phyloP scores from a whole-genome alignment of 805 yeast species.

The Priceomyces castillae region DNA sequence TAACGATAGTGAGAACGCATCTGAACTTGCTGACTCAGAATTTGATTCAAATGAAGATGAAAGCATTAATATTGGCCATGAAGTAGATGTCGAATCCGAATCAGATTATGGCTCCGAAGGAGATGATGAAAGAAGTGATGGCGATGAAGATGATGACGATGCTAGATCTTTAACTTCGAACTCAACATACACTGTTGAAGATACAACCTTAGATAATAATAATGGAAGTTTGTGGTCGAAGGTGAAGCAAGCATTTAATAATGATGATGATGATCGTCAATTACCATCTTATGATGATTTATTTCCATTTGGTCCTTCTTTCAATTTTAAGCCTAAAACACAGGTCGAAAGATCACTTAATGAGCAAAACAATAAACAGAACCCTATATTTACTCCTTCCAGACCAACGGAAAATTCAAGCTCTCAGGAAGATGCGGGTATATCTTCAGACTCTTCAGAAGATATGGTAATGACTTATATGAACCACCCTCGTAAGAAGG shows the following conservation, averaged over 20 bases:
- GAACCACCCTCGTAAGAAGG: constrained; percentile 45
- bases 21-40: constrained; percentile 34
- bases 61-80: constrained; percentile 9
- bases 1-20: constrained; percentile 13
- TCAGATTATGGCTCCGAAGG: constrained; percentile 2
- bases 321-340: constrained; percentile 32
- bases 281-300: constrained; percentile 76
- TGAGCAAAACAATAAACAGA: constrained; percentile 9
- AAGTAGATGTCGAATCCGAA: constrained; percentile 6
- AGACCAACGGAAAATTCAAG: constrained; percentile 7
- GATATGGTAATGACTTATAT: constrained; percentile 43
- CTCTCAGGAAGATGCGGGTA: constrained; percentile 28
- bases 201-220: not conserved
- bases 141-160: not conserved
- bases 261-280: constrained; percentile 28
- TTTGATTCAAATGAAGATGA: constrained; percentile 24
- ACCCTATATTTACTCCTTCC: constrained; percentile 5
- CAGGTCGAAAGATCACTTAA: constrained; percentile 32
- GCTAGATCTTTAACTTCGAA: constrained; percentile 4
- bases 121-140: constrained; percentile 1
- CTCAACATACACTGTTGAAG: constrained; percentile 4
- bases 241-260: constrained; percentile 41
- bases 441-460: constrained; percentile 42
- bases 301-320: constrained; percentile 52
- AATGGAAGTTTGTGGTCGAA: constrained; percentile 39